phyloP scores from a whole-genome alignment of 495 filamentous ascomycete genomes.

The Penicillium nucicola region DNA sequence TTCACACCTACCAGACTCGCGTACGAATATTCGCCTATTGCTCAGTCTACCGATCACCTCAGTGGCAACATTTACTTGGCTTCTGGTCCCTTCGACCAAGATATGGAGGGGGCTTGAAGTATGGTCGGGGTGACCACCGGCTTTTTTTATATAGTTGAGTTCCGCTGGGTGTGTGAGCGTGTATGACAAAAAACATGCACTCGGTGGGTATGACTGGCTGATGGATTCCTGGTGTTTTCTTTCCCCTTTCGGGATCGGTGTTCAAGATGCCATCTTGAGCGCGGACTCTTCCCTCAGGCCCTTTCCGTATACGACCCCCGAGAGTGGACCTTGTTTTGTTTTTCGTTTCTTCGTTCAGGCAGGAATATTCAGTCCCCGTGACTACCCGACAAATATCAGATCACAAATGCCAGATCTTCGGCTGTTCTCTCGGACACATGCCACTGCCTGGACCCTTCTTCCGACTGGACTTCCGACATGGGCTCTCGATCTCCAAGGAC shows the following conservation, averaged over 20 bases:
- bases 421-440: not conserved
- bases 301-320: conserved; percentile 1
- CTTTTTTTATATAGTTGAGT: not conserved
- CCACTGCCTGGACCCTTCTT: not conserved
- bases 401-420: conserved; percentile 1
- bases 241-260: not conserved
- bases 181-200: not conserved
- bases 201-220: not conserved
- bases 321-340: conserved; percentile 1
- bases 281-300: not conserved
- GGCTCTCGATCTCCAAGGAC: not conserved
- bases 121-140: not conserved
- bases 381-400: conserved; percentile 15
- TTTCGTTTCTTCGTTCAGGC: conserved; percentile 3
- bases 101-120: conserved; percentile 12
- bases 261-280: not conserved
- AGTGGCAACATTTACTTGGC: conserved; percentile 2
- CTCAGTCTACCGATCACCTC: conserved; percentile 15
- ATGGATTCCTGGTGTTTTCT: not conserved
- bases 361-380: conserved; percentile 7
- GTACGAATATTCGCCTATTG: conserved; percentile 19
- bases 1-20: conserved; percentile 34
- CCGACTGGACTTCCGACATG: not conserved
- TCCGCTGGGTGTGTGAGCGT: not conserved
- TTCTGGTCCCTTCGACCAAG: not conserved